A percentile compares a stretch with the other conserved stretches of the same genome.
Conservation (phyloP, 257 asterid genomes). For the Rubia yunnanensis region DNA sequence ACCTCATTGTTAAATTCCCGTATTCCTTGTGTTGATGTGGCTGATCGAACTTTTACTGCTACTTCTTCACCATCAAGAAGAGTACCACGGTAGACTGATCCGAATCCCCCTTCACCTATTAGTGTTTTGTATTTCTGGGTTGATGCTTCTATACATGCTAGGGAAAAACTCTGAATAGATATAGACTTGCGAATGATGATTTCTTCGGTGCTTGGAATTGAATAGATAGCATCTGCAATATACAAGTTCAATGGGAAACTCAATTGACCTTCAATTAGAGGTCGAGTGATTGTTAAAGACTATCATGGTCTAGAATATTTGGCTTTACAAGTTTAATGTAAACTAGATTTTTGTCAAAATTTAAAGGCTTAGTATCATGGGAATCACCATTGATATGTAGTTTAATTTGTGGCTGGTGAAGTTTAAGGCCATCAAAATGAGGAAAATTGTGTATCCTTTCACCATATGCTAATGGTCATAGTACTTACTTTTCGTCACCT, state of each 20-base stretch:
- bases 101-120: slow-evolving; percentile 95
- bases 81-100: slow-evolving; percentile 75
- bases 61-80: slow-evolving; percentile 75
- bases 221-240: slow-evolving; percentile 69
- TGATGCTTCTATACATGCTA: slow-evolving; percentile 48
- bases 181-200: slow-evolving; percentile 31
- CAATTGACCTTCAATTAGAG: neutral
- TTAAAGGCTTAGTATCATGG: neutral
- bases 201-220: slow-evolving; percentile 52
- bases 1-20: slow-evolving; percentile 88
- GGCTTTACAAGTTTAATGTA: neutral
- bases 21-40: slow-evolving; percentile 86
- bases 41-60: slow-evolving; percentile 86
- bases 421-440: neutral
- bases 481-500: slow-evolving; percentile 62
- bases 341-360: neutral
- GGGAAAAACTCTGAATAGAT: slow-evolving; percentile 46
- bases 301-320: neutral
- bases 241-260: neutral
- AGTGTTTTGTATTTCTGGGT: slow-evolving; percentile 60
- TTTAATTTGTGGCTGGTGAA: neutral
- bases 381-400: neutral
- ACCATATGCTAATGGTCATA: neutral
- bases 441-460: neutral
- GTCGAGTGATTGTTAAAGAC: neutral